Evolutionary conservation across 2,329 filamentous ascomycete species (phyloP), one percentile per base, ranked within the genome.

Genomic region (Xylariaceae sp.): DNA sequence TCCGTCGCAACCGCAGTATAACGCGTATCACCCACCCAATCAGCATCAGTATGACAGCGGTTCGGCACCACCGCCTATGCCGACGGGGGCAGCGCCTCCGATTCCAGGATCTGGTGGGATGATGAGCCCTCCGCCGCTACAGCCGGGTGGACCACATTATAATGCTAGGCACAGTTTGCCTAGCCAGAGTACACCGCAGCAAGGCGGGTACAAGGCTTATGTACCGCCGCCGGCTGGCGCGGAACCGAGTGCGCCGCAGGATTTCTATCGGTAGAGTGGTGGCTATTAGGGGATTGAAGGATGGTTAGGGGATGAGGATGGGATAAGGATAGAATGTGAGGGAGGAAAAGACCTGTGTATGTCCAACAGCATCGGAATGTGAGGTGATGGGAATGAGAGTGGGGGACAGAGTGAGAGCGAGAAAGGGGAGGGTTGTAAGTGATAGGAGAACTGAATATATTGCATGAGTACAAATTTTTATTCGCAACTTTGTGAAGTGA

Each of bases 201-300:
- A 74, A 60, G 73, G 73, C 38, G 80, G 83, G 64, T 86, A 85
- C 60, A 84, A 80, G 65, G 77, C 83, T 0, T 87, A 87, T 53
- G 75, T 78, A 2, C 81, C 81, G 3, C 77, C 73, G 53, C 45
- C 62, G 19, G 47, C 79, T 52, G 47, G 64, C 16, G 43, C 71
- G 33, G 75, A 71, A 10, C 75, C 75, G 2, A 79, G 75, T 53
- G 78, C 75, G 5, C 78, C 79, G 4, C 74, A 73, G 45, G 81
- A 83, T 63, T 84, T 81, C 61, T 84, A 84, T 62, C 71, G 80
- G 45, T 75, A 78, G 58, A 67, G 63, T 50, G 63, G 70, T 28
- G 60, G 61, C 31, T 64, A 65, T 45, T 66, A 57, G 48, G 11
- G 17, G 31, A 13, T 16, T 28, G 11, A 7, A 2, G 22, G 36